phyloP scores from a whole-genome alignment of 1,139 yeast species.

The Yamadazyma diddensiae region DNA sequence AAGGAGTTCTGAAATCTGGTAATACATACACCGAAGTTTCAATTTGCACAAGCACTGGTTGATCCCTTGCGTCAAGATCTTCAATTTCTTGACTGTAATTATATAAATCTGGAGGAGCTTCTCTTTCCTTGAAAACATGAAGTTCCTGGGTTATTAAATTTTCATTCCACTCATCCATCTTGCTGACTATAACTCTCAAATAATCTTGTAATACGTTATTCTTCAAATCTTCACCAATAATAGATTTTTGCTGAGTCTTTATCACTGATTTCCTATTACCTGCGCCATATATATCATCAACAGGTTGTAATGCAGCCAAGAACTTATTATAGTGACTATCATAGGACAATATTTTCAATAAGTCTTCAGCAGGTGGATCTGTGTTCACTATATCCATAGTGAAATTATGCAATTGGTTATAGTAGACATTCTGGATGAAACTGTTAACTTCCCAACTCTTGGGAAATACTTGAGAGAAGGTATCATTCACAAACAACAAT shows the following conservation, averaged over 20 bases:
- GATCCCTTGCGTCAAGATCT: conserved; percentile 47
- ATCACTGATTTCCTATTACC: conserved; percentile 29
- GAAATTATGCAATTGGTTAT: conserved; percentile 59
- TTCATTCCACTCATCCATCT: conserved; percentile 79
- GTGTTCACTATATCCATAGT: conserved; percentile 60
- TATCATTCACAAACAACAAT: conserved; percentile 58
- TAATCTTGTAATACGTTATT: conserved; percentile 67
- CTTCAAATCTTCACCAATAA: conserved; percentile 71
- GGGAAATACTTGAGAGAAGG: conserved; percentile 62
- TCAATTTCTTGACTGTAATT: conserved; percentile 39
- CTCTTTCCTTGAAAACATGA: conserved; percentile 57
- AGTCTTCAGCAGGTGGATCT: conserved; percentile 72
- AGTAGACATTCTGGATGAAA: conserved; percentile 65
- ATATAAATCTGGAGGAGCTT: conserved; percentile 65
- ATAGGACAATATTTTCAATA: conserved; percentile 65
- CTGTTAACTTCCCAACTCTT: conserved; percentile 67
- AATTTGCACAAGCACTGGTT: conserved; percentile 59
- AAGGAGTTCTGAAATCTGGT: conserved; percentile 48
- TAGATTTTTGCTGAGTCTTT: conserved; percentile 43
- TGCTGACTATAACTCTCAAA: conserved; percentile 60
- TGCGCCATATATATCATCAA: conserved; percentile 24
- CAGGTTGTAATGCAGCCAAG: conserved; percentile 24
- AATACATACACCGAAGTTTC: conserved; percentile 70
- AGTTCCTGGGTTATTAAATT: conserved; percentile 67
- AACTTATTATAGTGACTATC: conserved; percentile 62